Evolutionary conservation across 2,329 filamentous ascomycete genomes (phyloP), one percentile per base, ranked within the genome.

Genomic region (Trichoderma sp.): DNA sequence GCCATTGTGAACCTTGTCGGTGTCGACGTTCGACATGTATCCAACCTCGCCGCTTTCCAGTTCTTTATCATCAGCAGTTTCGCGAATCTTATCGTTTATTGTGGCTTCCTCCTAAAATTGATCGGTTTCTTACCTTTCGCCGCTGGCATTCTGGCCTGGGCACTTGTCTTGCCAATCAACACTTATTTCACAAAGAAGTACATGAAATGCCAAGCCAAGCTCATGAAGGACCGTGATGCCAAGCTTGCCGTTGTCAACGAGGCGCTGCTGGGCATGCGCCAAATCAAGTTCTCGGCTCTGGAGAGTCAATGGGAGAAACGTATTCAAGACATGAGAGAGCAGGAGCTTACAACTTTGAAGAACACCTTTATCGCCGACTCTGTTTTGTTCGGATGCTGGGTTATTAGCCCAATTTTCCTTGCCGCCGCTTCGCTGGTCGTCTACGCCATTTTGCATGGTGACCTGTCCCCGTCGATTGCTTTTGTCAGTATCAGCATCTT

Each of bases 281-380:
- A 97, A 82, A 94, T 97, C 84, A 97, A 97, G 80, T 95, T 96
- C 79, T 93, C 93, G 0, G 94, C 94, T 1, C 84, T 95, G 2
- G 94, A 96, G 82, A 84, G 86, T 24, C 90, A 93, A 78, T 96
- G 94, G 94, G 91, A 95, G 81, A 86, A 88, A 18, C 93, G 92
- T 76, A 93, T 97, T 59, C 77, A 81, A 83, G 88, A 77, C 83
- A 88, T 77, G 89, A 88, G 94, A 80, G 89, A 91, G 60, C 89
- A 88, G 64, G 94, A 96, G 81, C 87, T 96, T 11, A 83, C 84
- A 6, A 90, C 90, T 27, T 88, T 94, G 45, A 94, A 93, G 90
- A 87, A 85, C 53, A 89, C 91, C 2, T 95, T 94, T 79, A 80
- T 88, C 64, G 89, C 88, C 59, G 93, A 95, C 80, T 88, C 89